These are phyloP conservation scores for Brassica nigra DNA, from an alignment of 345 rosid species.

Conservation along the genomic window DNA sequence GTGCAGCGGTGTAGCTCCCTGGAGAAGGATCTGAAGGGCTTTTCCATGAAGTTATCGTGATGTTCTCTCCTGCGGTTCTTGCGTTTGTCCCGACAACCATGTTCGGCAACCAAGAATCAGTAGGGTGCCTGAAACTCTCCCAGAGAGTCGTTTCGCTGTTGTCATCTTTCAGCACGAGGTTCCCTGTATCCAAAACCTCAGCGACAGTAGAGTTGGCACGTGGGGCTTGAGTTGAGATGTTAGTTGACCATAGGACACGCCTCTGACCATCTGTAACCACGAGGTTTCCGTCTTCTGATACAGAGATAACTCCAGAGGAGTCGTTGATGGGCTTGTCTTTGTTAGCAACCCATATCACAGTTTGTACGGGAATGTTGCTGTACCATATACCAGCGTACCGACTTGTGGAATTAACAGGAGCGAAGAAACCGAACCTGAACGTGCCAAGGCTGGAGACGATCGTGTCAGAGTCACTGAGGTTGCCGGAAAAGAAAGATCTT, in stretches of 20 bases:
- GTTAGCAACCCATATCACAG: conserved; percentile 60
- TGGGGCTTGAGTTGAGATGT: conserved; percentile 22
- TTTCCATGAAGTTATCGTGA: conserved; percentile 55
- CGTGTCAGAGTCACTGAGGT: conserved; percentile 24
- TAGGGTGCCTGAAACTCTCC: conserved; percentile 61
- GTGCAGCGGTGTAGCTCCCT: conserved; percentile 48
- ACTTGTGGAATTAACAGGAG: conserved; percentile 44
- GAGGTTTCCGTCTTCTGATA: conserved; percentile 54
- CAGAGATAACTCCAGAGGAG: conserved; percentile 45
- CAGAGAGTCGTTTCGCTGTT: conserved; percentile 33
- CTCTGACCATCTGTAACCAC: conserved; percentile 43
- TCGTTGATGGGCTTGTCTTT: conserved; percentile 49
- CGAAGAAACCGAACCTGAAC: conserved; percentile 61
- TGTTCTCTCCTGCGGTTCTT: conserved; percentile 35
- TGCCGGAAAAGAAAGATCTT: conserved; percentile 16
- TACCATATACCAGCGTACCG: conserved; percentile 63
- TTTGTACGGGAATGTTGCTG: conserved; percentile 18
- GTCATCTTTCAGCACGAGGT: conserved; percentile 48
- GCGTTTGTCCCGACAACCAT: conserved; percentile 47
- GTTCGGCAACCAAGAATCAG: conserved; percentile 40
- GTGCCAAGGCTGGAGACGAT: conserved; percentile 40
- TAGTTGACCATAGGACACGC: conserved; percentile 58
- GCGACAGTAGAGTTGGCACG: conserved; percentile 39
- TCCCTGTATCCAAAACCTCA: conserved; percentile 55
- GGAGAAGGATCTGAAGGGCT: conserved; percentile 55